Conservation (phyloP, 306 rosid species). For the Acacia confusa region DNA sequence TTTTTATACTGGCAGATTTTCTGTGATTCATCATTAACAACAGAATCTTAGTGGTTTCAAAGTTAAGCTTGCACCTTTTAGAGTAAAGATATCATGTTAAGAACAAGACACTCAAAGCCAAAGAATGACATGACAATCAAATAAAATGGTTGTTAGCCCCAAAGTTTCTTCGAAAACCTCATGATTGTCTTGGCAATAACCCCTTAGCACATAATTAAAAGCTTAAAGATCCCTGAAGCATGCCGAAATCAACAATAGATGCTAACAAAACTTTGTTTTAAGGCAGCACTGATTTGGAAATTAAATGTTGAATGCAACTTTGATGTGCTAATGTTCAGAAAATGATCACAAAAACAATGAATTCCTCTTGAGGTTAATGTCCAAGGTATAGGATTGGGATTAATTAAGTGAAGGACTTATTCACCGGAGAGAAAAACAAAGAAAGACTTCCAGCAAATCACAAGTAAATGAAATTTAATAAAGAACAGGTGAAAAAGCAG, state of each 20-base stretch:
- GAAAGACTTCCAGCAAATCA: background rate
- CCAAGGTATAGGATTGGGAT: background rate
- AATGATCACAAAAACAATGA: background rate
- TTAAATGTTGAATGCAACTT: background rate
- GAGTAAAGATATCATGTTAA: conserved; percentile 8
- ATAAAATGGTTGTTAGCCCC: background rate
- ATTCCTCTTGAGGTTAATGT: background rate
- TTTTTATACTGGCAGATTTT: conserved; percentile 58
- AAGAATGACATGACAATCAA: conserved; percentile 24
- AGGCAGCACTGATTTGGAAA: background rate
- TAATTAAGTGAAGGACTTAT: background rate
- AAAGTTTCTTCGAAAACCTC: background rate
- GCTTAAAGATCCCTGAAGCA: background rate
- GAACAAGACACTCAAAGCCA: conserved; percentile 11
- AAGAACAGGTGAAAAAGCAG: background rate
- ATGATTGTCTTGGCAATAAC: background rate
- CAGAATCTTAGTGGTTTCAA: conserved; percentile 12
- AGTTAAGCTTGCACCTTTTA: background rate
- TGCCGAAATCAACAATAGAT: background rate
- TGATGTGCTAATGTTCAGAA: background rate
- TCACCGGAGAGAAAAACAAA: background rate
- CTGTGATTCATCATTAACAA: conserved; percentile 46
- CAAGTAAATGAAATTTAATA: background rate
- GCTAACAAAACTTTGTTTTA: background rate
- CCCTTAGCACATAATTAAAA: background rate